phyloP scores from a whole-genome alignment of 2,329 filamentous ascomycete species.

The Pestalotiopsis sp. region DNA sequence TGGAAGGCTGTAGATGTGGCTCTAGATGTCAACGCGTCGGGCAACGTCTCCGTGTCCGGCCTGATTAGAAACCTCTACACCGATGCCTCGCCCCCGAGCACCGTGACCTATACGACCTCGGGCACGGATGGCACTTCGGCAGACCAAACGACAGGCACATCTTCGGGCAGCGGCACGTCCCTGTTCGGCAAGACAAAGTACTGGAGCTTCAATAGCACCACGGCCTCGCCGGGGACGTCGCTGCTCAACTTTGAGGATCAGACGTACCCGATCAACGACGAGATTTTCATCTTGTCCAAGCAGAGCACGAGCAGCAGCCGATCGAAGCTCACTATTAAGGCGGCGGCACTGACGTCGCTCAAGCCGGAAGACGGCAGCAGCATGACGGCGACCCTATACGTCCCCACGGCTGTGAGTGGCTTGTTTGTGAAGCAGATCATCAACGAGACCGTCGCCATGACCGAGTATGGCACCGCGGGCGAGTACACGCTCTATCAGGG shows the following conservation, averaged over 20 bases:
- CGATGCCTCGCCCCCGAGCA: neutral
- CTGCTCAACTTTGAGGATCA: neutral
- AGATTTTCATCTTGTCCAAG: neutral
- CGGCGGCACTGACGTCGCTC: neutral
- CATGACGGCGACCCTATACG: neutral
- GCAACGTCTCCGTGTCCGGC: conserved; percentile 2
- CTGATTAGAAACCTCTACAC: conserved; percentile 7
- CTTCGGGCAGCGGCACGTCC: neutral
- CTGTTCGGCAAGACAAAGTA: neutral
- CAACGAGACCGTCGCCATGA: neutral
- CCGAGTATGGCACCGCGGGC: neutral
- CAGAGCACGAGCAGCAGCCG: conserved; percentile 2
- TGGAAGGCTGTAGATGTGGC: conserved; percentile 8
- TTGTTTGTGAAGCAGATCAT: neutral
- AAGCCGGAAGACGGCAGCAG: neutral
- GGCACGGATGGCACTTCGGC: neutral
- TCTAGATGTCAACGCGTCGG: neutral
- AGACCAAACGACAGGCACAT: neutral
- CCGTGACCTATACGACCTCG: neutral
- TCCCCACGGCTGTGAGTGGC: neutral
- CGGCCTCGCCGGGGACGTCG: neutral
- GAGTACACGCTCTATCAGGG: neutral
- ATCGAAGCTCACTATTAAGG: neutral
- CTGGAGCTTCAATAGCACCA: neutral
- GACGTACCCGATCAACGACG: neutral